phyloP scores from a whole-genome alignment of 1,284 basidiomycete species.

The Marasmius tenuissimus region DNA sequence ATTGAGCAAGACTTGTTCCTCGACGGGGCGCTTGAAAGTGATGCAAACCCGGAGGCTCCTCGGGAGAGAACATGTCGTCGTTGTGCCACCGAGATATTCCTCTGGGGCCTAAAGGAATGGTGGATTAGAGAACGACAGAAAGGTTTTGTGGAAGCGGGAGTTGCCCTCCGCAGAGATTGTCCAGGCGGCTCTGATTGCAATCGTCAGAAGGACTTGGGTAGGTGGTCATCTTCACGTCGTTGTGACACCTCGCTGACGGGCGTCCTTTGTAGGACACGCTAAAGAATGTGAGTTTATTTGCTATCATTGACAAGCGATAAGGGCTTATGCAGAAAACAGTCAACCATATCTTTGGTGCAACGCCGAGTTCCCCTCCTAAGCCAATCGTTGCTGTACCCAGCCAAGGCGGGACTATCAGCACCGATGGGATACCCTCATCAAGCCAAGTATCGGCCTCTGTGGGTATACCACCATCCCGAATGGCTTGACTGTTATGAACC shows the following conservation, averaged over 20 bases:
- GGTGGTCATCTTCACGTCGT: constrained; percentile 22
- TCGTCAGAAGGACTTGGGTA: constrained; percentile 64
- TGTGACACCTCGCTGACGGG: constrained; percentile 5
- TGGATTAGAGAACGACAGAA: constrained; percentile 75
- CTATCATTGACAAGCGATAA: constrained; percentile 2
- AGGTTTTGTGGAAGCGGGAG: constrained; percentile 53
- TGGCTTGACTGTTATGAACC: no score
- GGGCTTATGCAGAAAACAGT: constrained; percentile 27
- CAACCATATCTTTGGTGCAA: constrained; percentile 44
- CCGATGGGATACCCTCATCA: no score
- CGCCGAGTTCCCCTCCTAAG: background rate
- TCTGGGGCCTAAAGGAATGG: constrained; percentile 76
- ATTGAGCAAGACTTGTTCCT: constrained; percentile 67
- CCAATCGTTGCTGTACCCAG: background rate
- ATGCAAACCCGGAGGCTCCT: constrained; percentile 55
- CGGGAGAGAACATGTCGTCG: constrained; percentile 61
- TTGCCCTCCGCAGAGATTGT: constrained; percentile 63
- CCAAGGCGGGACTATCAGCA: no score
- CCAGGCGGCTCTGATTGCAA: constrained; percentile 54
- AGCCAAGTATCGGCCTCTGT: no score
- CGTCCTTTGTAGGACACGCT: constrained; percentile 51
- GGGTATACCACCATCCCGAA: no score
- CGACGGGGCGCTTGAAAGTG: constrained; percentile 45
- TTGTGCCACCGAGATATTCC: constrained; percentile 70
- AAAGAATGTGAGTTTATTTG: constrained; percentile 58